Percentiles rank a stretch among this genome's conserved stretches.
These are phyloP conservation scores for Geotrichum citri-aurantii DNA, from an alignment of 1,139 yeast genomes.

Conservation along the genomic window DNA sequence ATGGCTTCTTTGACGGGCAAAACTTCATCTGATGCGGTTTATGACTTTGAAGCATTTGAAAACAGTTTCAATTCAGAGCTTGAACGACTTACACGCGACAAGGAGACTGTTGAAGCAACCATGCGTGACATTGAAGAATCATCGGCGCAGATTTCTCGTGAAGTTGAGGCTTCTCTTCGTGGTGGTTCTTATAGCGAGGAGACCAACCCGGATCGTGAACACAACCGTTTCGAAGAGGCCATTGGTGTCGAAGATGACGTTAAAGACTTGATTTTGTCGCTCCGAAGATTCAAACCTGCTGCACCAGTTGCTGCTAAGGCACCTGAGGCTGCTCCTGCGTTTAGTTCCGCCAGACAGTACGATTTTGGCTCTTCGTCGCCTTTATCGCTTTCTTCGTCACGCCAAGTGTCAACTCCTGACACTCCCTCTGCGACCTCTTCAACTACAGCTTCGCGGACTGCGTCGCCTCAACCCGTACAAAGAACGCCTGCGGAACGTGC, in stretches of 20 bases:
- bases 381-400: background rate
- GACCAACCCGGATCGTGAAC: slow-evolving; percentile 46
- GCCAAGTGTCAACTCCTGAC: background rate
- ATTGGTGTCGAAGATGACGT: slow-evolving; percentile 69
- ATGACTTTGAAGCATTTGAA: slow-evolving; percentile 48
- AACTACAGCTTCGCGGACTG: slow-evolving; percentile 15
- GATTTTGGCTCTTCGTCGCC: slow-evolving; percentile 1
- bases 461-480: slow-evolving; percentile 22
- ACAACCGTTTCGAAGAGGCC: slow-evolving; percentile 80
- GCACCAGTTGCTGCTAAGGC: slow-evolving; percentile 11
- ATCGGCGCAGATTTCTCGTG: slow-evolving; percentile 63
- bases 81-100: slow-evolving; percentile 50
- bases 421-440: slow-evolving; percentile 12
- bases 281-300: slow-evolving; percentile 35
- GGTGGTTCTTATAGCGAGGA: slow-evolving; percentile 29
- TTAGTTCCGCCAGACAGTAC: background rate
- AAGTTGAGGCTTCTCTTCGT: slow-evolving; percentile 42
- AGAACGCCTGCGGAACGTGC: slow-evolving; percentile 58
- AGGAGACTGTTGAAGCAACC: slow-evolving; percentile 48
- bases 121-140: slow-evolving; percentile 63
- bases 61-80: slow-evolving; percentile 50
- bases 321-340: slow-evolving; percentile 5
- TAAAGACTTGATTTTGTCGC: slow-evolving; percentile 52
- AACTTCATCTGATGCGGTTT: slow-evolving; percentile 36
- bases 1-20: slow-evolving; percentile 93